Evolutionary conservation across 2,329 filamentous ascomycete genomes (phyloP).

Genomic region (Monosporascus sp.): DNA sequence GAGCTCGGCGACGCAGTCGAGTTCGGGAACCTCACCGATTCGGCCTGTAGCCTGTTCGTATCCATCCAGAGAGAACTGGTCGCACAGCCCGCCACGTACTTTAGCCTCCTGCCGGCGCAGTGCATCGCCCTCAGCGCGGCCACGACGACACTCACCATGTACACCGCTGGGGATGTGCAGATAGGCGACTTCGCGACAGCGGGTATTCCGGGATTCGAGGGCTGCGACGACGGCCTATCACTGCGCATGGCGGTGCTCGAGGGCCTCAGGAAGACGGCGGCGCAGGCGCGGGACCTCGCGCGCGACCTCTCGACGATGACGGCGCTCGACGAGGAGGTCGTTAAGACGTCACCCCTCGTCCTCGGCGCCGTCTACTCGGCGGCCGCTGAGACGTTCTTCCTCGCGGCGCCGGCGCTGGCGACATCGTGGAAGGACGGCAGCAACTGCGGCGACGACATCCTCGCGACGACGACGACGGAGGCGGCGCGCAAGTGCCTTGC

Average conservation of each 20-base stretch:
- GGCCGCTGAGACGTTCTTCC: constrained; percentile 1
- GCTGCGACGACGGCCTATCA: constrained; percentile 5
- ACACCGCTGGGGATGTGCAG: not conserved
- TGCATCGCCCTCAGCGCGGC: constrained; percentile 8
- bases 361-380: constrained; percentile 11
- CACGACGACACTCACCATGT: constrained; percentile 5
- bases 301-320: constrained; percentile 3
- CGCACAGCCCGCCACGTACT: constrained; percentile 5
- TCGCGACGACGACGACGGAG: constrained; percentile 1
- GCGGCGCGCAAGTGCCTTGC: constrained; percentile 6
- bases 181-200: not conserved
- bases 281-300: constrained; percentile 7
- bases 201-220: not conserved
- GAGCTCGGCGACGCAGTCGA: constrained; percentile 11
- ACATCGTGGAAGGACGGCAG: not conserved
- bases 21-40: constrained; percentile 13
- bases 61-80: constrained; percentile 6
- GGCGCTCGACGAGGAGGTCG: constrained; percentile 6
- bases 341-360: constrained; percentile 10
- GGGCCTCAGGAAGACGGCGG: constrained; percentile 4
- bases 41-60: constrained; percentile 5
- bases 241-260: constrained; percentile 6
- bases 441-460: not conserved
- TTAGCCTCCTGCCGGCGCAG: constrained; percentile 4
- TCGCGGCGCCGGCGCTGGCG: not conserved